Base-by-base conservation (phyloP, 2,329 filamentous ascomycete genomes). In the Cylindrodendrum hubeiense region DNA sequence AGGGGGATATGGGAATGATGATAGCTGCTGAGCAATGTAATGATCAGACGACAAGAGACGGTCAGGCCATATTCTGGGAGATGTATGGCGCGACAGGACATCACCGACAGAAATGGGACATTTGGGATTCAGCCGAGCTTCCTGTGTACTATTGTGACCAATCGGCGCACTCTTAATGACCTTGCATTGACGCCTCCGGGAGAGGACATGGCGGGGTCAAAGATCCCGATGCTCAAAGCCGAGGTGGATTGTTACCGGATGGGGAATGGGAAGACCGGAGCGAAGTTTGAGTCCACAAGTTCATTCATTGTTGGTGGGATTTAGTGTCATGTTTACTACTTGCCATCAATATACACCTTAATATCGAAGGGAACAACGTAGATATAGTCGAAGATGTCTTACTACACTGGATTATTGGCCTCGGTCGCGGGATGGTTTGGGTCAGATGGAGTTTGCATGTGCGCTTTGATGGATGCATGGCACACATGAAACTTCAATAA, bases 111-210 rank as follows among this genome's bases (percentile, higher is more conserved):
- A 6, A 33, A 12, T 6, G n/a, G 13, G n/a, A n/a, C 30, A 12
- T 30, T 50, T 21, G 9, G 9, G 13, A 19, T 19, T 5, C n/a
- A 19, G 12, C 28, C n/a, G 28, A 5, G 24, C 26, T 26, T 49
- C 24, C 17, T 49, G 26, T 50, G 17, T 15, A 19, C 3, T 3
- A n/a, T 13, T 10, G 34, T 41, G 26, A 44, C 54, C 54, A 58
- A 58, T 58, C 54, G 54, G 54, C 44, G 54, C 34, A 7, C 10
- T 17, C 21, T n/a, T 30, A 22, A 58, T 58, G 54, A 57, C 43
- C n/a, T n/a, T 24, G 21, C 41, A 17, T 33, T 9, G 15, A 21
- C n/a, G 21, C 13, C n/a, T 24, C 8, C 43, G 19, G 34, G 28
- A 9, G 22, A 57, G 43, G 43, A 47, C 17, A 21, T 22, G 28